Conservation (phyloP, 495 filamentous ascomycete species). For the Platismatia glauca region DNA sequence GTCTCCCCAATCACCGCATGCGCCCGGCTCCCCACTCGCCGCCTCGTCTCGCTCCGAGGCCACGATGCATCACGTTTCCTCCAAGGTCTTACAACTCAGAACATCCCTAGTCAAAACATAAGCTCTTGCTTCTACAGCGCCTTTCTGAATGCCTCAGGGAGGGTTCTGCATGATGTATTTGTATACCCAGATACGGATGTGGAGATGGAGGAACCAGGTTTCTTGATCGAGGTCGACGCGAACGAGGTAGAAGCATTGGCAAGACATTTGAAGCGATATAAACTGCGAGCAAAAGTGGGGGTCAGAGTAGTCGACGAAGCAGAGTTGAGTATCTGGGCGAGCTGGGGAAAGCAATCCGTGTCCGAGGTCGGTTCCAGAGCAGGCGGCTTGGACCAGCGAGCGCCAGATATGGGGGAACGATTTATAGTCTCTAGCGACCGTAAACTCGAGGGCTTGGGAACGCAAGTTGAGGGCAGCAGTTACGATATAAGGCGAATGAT, state of each 20-base stretch:
- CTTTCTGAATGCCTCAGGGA: slow-evolving; percentile 78
- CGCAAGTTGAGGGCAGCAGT: slow-evolving; percentile 26
- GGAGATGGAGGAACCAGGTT: slow-evolving; percentile 43
- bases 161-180: slow-evolving; percentile 82
- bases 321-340: slow-evolving; percentile 56
- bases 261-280: slow-evolving; percentile 71
- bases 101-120: slow-evolving; percentile 41
- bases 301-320: slow-evolving; percentile 53
- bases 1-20: slow-evolving; percentile 35
- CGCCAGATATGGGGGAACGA: slow-evolving; percentile 59
- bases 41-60: slow-evolving; percentile 69
- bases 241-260: slow-evolving; percentile 49
- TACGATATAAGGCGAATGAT: slow-evolving; percentile 69
- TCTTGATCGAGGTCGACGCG: slow-evolving; percentile 76
- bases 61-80: slow-evolving; percentile 73
- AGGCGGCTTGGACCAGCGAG: slow-evolving; percentile 51
- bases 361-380: slow-evolving; percentile 22
- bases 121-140: slow-evolving; percentile 55
- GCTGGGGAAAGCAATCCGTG: slow-evolving; percentile 43
- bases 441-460: slow-evolving; percentile 13
- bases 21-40: slow-evolving; percentile 54
- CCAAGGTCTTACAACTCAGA: slow-evolving; percentile 75
- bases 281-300: slow-evolving; percentile 67
- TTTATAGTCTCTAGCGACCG: slow-evolving; percentile 37
- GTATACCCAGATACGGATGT: slow-evolving; percentile 51